Evolutionary conservation across 805 yeast species (phyloP), one percentile per base, ranked within the genome.

Genomic region (Cyberlindnera misumaiensis): DNA sequence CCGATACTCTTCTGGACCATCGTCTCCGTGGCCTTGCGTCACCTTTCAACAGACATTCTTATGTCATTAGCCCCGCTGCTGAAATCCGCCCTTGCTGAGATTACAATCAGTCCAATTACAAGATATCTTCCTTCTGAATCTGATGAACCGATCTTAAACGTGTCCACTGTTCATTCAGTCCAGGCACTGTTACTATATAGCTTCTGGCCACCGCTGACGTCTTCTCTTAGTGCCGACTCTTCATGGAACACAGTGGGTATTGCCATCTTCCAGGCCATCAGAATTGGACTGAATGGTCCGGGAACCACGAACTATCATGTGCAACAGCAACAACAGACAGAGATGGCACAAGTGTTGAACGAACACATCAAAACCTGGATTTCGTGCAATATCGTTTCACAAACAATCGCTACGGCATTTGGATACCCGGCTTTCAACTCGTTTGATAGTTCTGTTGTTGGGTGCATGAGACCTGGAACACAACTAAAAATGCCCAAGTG

Each of bases 1-100:
- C 96, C 97, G 0, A 81, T 90, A 3, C 64, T 90, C 14, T 90
- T 90, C 54, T 90, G 98, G 98, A 89, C 90, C 0, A 80, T 90
- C 12, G 80, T 89, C 77, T 75, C 87, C 30, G 83, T 87, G 1
- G 85, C 95, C 0, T 63, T 88, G 32, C 72, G 98, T 43, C 68
- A 95, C 40, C 70, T 68, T 43, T 65, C 67, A 20, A 55, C 65
- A 1, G 53, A 41, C 48, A 63, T 56, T 2, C 73, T 83, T 52
- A 65, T 80, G 49, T 63, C 71, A 18, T 62, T 89, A 31, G 75
- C 90, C 2, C 83, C 82, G 1, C 61, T 79, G 18, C 76, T 89
- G 36, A 86, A 85, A 54, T 75, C 83, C 3, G 76, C 86, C 3
- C 63, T 89, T 33, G 88, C 95, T 1, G 96, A 88, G 51, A 80